Evolutionary conservation across 495 filamentous ascomycete genomes (phyloP).

Genomic region (Aeminium ludgeri): DNA sequence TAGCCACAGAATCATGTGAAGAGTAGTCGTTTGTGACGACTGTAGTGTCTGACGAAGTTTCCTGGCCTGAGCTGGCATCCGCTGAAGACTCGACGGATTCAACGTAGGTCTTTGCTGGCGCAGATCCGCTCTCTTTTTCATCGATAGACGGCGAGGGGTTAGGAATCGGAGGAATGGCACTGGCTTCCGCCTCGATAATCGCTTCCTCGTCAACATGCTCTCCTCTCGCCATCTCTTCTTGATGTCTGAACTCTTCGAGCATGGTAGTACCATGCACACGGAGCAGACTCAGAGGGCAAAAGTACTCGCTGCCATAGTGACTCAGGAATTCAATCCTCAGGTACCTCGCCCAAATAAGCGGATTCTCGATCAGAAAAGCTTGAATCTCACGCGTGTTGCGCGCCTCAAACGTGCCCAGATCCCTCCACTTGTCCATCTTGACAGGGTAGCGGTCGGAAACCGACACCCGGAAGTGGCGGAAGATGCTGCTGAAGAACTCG

Average conservation of each 20-base stretch:
- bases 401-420: constrained; percentile 75
- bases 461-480: constrained; percentile 73
- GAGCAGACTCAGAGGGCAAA: constrained; percentile 79
- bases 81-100: neutral
- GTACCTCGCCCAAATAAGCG: constrained; percentile 90
- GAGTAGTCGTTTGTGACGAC: no score
- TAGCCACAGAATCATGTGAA: no score
- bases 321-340: constrained; percentile 77
- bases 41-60: no score
- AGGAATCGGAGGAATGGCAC: neutral
- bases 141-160: neutral
- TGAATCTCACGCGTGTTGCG: constrained; percentile 85
- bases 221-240: constrained; percentile 44
- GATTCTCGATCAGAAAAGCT: constrained; percentile 80
- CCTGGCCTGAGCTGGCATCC: no score
- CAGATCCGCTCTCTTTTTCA: no score
- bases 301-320: constrained; percentile 92
- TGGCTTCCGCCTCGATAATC: constrained; percentile 27
- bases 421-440: constrained; percentile 81
- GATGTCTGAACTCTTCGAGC: constrained; percentile 77
- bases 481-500: constrained; percentile 96
- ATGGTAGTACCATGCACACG: constrained; percentile 91
- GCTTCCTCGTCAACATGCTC: constrained; percentile 37
- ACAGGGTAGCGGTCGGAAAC: constrained; percentile 88
- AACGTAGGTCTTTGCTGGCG: no score